Evolutionary conservation across 148 eudicot species (phyloP), one percentile per base, ranked within the genome.

Genomic region (Fagopyrum homotropicum): DNA sequence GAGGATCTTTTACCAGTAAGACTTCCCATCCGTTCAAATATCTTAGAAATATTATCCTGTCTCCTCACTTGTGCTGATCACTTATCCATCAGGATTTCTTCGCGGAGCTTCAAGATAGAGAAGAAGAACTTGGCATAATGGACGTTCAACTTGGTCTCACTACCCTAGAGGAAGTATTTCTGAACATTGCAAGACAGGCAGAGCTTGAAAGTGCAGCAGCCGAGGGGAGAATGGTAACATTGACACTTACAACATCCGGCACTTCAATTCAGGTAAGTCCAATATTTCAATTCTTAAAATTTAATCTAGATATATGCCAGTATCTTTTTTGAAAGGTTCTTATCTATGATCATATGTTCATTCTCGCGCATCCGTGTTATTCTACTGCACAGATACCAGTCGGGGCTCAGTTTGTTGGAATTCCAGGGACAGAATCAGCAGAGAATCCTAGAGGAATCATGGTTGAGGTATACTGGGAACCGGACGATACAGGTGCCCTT

Each of bases 391-490:
- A 93, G 97, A 87, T 91, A 78, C 98, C 98, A 1, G 68, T 89
- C 22, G 98, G 98, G 56, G 95, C 95, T n/a, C 86, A 82, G 70
- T 91, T 76, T 84, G 78, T 91, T 5, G 88, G 87, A 17, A 89
- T 93, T 72, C 98, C 97, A 61, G 91, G 83, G 79, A 93, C 95
- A 46, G 90, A 87, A 79, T 75, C 97, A 4, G 79, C 86, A 60
- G 97, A 89, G 77, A 82, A 86, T 79, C 88, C 89, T 4, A 81
- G 81, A 74, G 97, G 97, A 9, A 6, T 81, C 16, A 93, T 93
- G 98, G 98, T 93, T 66, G 91, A 93, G 80, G 95, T 93, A 16
- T 84, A 82, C 70, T 91, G 95, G 97, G 92, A 89, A 60, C 95
- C 89, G 83, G 95, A 93, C 82, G 98, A 91, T 78, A 73, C 93